Base-by-base conservation (phyloP, 805 yeast species). In the Hanseniaspora mollemarum region DNA sequence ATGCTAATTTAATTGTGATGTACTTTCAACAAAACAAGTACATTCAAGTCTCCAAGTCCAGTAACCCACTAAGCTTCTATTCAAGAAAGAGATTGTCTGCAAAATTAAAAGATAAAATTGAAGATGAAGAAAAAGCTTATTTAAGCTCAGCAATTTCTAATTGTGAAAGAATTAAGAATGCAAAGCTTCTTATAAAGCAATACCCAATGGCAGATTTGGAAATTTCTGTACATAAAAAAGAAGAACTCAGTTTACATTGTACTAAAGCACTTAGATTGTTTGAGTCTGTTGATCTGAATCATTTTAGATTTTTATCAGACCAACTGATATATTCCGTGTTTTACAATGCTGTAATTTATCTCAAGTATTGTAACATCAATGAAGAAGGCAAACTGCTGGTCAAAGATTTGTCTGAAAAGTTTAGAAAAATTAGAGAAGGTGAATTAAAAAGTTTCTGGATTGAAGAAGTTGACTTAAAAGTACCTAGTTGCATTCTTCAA, bases 1-100 rank as follows among this genome's bases (percentile, higher is more conserved):
- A 73, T 51, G 66, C 80, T 42, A 65, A 77, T 53, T 71, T 81
- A 2, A 60, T 69, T 35, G 72, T 71, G 42, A 54, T 56, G 22
- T 58, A 59, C 57, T 56, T 51, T 31, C 60, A 59, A 46, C 56
- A 55, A 28, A 41, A 49, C 15, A 44, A 29, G 19, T 44, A 43
- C 28, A 48, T 33, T 18, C 51, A 42, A 19, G 22, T 44, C 7
- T 21, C 24, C 10, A 33, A 25, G 3, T 31, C 26, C 22, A 29
- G 44, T 16, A 28, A 48, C n/a, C 45, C 43, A 8, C 24, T 48
- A 7, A 25, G 24, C 22, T 48, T 21, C 19, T 49, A 36, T 15
- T 36, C 52, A 6, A 45, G 54, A 46, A 45, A 51, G 25, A 45
- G 54, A 37, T 31, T 44, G 16, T 51, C 54, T 5, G 32, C 45